Evolutionary conservation across 73 alveolate species (phyloP), one percentile per base, ranked within the genome.

Genomic region (Loxodes magnus): DNA sequence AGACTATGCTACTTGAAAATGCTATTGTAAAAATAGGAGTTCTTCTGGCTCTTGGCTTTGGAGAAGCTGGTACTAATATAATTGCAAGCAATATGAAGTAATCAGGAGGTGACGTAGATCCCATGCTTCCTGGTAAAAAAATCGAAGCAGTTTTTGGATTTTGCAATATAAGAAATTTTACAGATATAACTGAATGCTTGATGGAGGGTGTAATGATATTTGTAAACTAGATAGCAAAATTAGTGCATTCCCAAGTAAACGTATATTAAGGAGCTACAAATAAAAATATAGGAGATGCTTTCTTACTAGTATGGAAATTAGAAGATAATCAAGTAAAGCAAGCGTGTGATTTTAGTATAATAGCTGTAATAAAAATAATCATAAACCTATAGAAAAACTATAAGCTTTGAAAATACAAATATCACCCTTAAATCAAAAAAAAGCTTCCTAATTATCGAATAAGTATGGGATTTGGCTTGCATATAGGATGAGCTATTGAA

Each of bases 211-310:
- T 90, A 19, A 86, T 90, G 96, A 75, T 77, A 4, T 90, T 86
- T 69, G 98, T 90, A 2, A 90, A 90, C 74, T 90, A 91, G 44
- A 88, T 92, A 34, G 98, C 97, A 38, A 97, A 94, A 64, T 88
- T 92, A 15, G 96, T 88, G 5, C 98, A 92, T 58, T 77, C 85
- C 16, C 51, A 67, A 28, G 94, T 87, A 12, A 88, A 80, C 52
- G 68, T 74, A 24, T 83, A 58, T 61, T 72, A 84, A 9, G 99
- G 98, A 35, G 83, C 96, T 7, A 94, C 99, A 2, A 94, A 94
- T 75, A 94, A 94, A 66, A 90, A 90, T 55, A 90, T 90, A 20
- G 98, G 99, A 34, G 99, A 94, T 74, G 97, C 97, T 20, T 94
- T 94, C 77, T 68, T 94, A 34, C 67, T 90, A 33, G 97, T 90